phyloP scores from a whole-genome alignment of 805 yeast genomes.

The Torulaspora quercuum region DNA sequence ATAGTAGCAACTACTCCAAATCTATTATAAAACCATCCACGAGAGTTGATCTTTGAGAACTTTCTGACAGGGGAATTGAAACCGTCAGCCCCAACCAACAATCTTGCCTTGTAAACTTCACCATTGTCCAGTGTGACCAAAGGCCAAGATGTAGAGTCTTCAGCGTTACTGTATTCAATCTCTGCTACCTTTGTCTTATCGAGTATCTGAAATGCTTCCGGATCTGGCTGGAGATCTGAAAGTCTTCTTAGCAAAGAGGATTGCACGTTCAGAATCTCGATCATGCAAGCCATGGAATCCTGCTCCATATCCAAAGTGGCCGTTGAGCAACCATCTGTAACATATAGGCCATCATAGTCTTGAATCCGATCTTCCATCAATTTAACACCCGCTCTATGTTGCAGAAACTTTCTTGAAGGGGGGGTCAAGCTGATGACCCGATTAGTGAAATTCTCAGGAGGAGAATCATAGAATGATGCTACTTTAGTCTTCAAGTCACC shows the following conservation, averaged over 20 bases:
- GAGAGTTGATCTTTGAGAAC: slow-evolving; percentile 73
- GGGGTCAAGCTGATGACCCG: slow-evolving; percentile 87
- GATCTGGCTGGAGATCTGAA: slow-evolving; percentile 39
- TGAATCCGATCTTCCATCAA: slow-evolving; percentile 69
- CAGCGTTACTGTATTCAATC: slow-evolving; percentile 41
- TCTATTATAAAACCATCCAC: slow-evolving; percentile 89
- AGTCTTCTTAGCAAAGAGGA: slow-evolving; percentile 60
- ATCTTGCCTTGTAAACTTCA: slow-evolving; percentile 56
- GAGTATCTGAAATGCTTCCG: slow-evolving; percentile 41
- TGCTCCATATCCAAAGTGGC: slow-evolving; percentile 69
- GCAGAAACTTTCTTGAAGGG: slow-evolving; percentile 61
- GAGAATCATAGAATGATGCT: slow-evolving; percentile 38
- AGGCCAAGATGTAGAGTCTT: slow-evolving; percentile 64
- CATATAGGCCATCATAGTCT: slow-evolving; percentile 74
- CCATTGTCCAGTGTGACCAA: slow-evolving; percentile 66
- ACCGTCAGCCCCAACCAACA: slow-evolving; percentile 95
- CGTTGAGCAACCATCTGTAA: slow-evolving; percentile 77
- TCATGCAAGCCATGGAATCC: slow-evolving; percentile 70
- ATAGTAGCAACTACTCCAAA: slow-evolving; percentile 93
- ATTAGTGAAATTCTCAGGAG: slow-evolving; percentile 57
- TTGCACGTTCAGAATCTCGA: slow-evolving; percentile 83
- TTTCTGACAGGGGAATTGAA: slow-evolving; percentile 87
- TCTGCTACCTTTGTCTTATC: slow-evolving; percentile 67
- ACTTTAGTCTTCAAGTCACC: slow-evolving; percentile 51
- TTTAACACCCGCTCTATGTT: slow-evolving; percentile 73